Base-by-base conservation (phyloP, 371 early-diverging fungal genomes). In the Circinella umbellata region DNA sequence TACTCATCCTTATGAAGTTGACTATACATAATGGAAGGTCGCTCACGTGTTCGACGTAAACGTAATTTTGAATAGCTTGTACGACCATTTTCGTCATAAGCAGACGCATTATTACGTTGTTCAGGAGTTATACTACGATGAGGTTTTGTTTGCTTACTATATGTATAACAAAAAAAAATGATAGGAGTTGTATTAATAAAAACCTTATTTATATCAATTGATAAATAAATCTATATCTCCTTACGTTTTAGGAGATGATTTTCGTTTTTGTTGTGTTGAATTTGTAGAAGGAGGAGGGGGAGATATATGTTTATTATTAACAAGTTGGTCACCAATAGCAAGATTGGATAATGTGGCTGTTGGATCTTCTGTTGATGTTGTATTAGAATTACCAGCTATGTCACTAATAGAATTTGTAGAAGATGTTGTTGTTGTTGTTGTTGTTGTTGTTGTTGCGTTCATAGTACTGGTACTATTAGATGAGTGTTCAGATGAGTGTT, bases 81-180 rank as follows among this genome's bases (percentile, higher is more conserved):
- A 54, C 85, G 73, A 17, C 85, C 85, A 63, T 74, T 68, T 42
- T 77, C 71, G 49, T 80, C 85, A 70, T 81, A 84, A 36, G 66
- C 60, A 18, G 71, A 59, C 2, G 65, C 38, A 5, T 34, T 27
- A 27, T 27, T 27, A 27, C 27, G 68, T 15, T 64, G 35, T 51
- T 69, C 57, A 39, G 69, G 69, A 17, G 68, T 60, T 15, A 49
- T 11, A 34, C 49, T 68, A 17, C 61, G 68, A 27, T 27, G 27
- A 18, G 61, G 46, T 37, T 68, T 68, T 4, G 47, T 13, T 6
- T 64, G 47, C 18, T 42, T 35, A 51, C 51, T 51, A 13, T 42
- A 6, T 51, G 15, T 18, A 61, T 36, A 38, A 14, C 9, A 61
- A 13, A 7, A 6, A 37, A 18, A 61, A 27, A 27, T 27, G 0